Evolutionary conservation across 2,329 filamentous ascomycete species (phyloP).

Genomic region (Penicillium sp.): DNA sequence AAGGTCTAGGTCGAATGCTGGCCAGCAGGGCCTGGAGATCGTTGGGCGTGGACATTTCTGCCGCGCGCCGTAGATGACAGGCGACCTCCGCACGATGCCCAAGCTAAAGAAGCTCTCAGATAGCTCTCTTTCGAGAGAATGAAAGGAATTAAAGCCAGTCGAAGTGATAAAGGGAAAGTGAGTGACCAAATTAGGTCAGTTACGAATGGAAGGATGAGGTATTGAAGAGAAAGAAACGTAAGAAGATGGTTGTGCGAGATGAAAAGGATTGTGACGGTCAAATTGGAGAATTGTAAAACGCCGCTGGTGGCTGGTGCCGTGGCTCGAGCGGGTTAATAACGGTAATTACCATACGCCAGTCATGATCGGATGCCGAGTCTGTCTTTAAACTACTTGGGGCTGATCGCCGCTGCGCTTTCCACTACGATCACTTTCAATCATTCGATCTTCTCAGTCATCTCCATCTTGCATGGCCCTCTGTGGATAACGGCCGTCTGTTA

Average conservation of each 20-base stretch:
- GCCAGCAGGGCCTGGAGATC: slow-evolving; percentile 53
- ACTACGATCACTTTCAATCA: neutral
- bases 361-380: neutral
- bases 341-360: slow-evolving; percentile 5
- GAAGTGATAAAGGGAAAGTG: slow-evolving; percentile 18
- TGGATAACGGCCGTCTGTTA: neutral
- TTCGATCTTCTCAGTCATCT: neutral
- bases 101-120: slow-evolving; percentile 33
- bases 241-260: slow-evolving; percentile 25
- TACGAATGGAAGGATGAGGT: neutral
- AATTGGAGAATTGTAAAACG: slow-evolving; percentile 21
- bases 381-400: neutral
- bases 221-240: neutral
- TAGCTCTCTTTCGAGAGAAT: slow-evolving; percentile 41
- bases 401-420: neutral
- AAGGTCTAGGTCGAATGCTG: slow-evolving; percentile 49
- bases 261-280: slow-evolving; percentile 28
- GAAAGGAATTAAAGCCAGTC: slow-evolving; percentile 19
- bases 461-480: neutral
- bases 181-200: slow-evolving; percentile 21
- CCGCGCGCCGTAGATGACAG: slow-evolving; percentile 36
- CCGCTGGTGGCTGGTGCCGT: slow-evolving; percentile 15
- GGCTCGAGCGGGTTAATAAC: neutral
- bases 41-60: slow-evolving; percentile 53
- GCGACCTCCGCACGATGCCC: slow-evolving; percentile 36